Evolutionary conservation across 768 basidiomycete species (phyloP), one percentile per base, ranked within the genome.

Genomic region (Suillus ampliporus): DNA sequence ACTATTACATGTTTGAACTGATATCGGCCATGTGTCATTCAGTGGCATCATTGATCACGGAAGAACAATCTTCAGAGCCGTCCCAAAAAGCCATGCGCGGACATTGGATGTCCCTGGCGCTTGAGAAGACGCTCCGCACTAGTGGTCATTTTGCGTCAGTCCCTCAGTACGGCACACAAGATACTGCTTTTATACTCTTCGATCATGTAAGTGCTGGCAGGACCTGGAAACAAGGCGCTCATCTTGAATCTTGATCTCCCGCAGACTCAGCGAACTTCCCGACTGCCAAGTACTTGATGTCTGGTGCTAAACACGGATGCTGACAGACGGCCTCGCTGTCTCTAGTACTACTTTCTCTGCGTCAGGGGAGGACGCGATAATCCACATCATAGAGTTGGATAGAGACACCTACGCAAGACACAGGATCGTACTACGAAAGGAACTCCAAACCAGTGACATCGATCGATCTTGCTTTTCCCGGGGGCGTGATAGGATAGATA

Each of bases 281-380:
- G 31, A 31, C 31, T 31, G 4, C 31, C 31, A 31, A n/a, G 3
- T 6, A 31, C 3, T 31, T 37, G 13, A 41, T 17, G 17, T 41
- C 40, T 41, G 15, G 17, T 26, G 44, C 10, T 46, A 19, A 21
- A 31, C 31, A 31, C 11, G 37, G 35, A 54, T 7, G 26, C 38
- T 56, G 54, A 40, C 38, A 56, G 53, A 54, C 37, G n/a, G 17
- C 23, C 23, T 19, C 8, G 17, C 28, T 34, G 51, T 34, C 31
- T 57, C n/a, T n/a, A n/a, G n/a, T n/a, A n/a, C 71, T 28, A 46
- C 82, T 5, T 89, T 90, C 63, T 80, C 86, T 11, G 72, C 85
- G 0, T 82, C 87, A 1, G 88, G 83, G 8, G 83, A 89, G 91
- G n/a, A 90, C 35, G 88, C 78, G 0, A 91, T 93, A 61, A 69